Evolutionary conservation across 1,284 basidiomycete genomes (phyloP).

Genomic region (Heliocybe sulcata): DNA sequence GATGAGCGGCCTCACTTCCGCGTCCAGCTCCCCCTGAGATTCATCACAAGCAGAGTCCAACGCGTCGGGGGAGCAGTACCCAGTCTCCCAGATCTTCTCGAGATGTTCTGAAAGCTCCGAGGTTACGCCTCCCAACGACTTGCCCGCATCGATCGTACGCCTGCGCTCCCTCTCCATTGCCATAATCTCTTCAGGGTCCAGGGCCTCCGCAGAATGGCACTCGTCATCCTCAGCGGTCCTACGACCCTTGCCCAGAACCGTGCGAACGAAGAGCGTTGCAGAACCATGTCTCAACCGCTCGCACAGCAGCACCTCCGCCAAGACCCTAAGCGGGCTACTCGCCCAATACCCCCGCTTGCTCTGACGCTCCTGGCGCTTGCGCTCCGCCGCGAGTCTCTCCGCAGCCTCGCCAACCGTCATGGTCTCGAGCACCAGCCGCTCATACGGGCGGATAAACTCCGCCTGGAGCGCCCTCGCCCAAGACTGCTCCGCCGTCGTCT

Average conservation of each 20-base stretch:
- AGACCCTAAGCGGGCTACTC: slow-evolving; percentile 36
- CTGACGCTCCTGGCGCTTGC: slow-evolving; percentile 9
- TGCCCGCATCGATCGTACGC: slow-evolving; percentile 47
- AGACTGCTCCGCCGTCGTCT: slow-evolving; percentile 26
- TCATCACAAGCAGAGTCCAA: slow-evolving; percentile 21
- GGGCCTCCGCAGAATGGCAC: slow-evolving; percentile 15
- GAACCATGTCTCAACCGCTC: slow-evolving; percentile 44
- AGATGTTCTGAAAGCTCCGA: slow-evolving; percentile 44
- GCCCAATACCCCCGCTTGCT: slow-evolving; percentile 15
- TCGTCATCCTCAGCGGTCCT: not conserved
- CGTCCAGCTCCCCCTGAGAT: slow-evolving; percentile 16
- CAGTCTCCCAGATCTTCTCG: slow-evolving; percentile 43
- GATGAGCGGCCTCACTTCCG: slow-evolving; percentile 40
- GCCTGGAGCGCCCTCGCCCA: slow-evolving; percentile 22
- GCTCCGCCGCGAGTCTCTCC: slow-evolving; percentile 24
- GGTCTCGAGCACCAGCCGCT: slow-evolving; percentile 45
- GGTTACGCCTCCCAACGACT: slow-evolving; percentile 51
- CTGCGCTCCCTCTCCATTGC: slow-evolving; percentile 30
- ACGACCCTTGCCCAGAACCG: slow-evolving; percentile 25
- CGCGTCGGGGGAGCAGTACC: slow-evolving; percentile 15
- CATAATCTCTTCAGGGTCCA: slow-evolving; percentile 21
- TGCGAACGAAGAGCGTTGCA: slow-evolving; percentile 41
- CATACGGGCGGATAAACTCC: slow-evolving; percentile 34
- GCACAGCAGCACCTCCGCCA: slow-evolving; percentile 41
- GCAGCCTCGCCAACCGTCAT: slow-evolving; percentile 43